Conservation (phyloP, 2,329 filamentous ascomycete genomes). For the Trichoderma cornu-damae region DNA sequence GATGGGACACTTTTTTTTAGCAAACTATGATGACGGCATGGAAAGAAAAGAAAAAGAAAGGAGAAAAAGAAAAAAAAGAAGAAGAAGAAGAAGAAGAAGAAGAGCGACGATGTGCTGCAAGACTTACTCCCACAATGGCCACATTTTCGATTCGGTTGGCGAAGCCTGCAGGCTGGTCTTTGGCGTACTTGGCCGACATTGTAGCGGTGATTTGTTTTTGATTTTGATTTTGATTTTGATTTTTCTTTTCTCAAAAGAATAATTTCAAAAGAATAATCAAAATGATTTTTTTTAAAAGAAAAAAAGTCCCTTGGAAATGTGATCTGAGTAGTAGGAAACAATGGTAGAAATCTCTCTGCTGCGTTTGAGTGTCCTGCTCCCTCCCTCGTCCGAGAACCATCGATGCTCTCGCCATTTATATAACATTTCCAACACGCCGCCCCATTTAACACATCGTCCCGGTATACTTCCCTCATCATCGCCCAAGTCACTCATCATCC, state of each 20-base stretch:
- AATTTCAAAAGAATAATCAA: too few species aligned
- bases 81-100: too few species aligned
- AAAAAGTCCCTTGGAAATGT: too few species aligned
- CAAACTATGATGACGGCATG: not conserved
- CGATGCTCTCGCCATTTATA: not conserved
- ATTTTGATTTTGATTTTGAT: not conserved
- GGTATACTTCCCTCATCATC: not conserved
- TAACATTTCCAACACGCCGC: not conserved
- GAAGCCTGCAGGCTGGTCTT: constrained; percentile 35
- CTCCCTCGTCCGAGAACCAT: not conserved
- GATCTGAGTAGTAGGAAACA: too few species aligned
- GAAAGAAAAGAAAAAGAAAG: too few species aligned
- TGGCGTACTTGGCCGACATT: constrained; percentile 31
- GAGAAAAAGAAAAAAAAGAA: too few species aligned
- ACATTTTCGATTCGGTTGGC: constrained; percentile 40
- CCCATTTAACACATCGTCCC: too few species aligned
- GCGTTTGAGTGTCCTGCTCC: not conserved
- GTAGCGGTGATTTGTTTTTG: not conserved
- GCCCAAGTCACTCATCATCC: too few species aligned
- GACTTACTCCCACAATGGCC: constrained; percentile 45
- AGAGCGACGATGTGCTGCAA: not conserved
- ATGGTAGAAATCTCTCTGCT: not conserved
- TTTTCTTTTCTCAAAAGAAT: too few species aligned
- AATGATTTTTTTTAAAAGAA: too few species aligned
- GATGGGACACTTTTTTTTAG: not conserved